Evolutionary conservation across 345 rosid genomes (phyloP).

Genomic region (Aurinia saxatilis): DNA sequence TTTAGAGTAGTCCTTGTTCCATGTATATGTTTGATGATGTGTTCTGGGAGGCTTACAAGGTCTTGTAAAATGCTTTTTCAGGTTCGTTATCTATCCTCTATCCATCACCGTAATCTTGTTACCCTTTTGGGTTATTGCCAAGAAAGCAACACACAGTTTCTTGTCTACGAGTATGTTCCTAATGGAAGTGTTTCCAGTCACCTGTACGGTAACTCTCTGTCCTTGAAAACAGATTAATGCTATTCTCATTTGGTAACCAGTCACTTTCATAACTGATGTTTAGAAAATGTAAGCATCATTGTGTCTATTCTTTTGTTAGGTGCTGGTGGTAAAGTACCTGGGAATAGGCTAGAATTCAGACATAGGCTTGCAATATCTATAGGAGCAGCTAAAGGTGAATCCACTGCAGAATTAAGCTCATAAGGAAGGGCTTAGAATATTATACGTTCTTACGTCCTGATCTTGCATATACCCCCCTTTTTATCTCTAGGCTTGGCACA

Average conservation of each 20-base stretch:
- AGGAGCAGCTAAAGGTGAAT: conserved; percentile 97
- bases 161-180: conserved; percentile 82
- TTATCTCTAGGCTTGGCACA: conserved; percentile 71
- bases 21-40: not conserved
- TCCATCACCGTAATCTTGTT: conserved; percentile 81
- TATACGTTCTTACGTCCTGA: conserved; percentile 19
- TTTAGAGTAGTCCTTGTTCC: not conserved
- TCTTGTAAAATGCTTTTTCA: conserved; percentile 15
- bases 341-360: conserved; percentile 88
- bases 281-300: conserved; percentile 5
- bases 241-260: conserved; percentile 8
- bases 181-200: conserved; percentile 97
- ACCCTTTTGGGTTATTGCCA: conserved; percentile 89
- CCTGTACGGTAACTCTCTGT: conserved; percentile 90
- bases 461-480: conserved; percentile 13
- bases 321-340: conserved; percentile 60
- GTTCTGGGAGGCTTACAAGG: not conserved
- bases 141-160: conserved; percentile 70
- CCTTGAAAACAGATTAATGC: conserved; percentile 19
- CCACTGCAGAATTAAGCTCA: conserved; percentile 51
- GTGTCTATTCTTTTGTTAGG: conserved; percentile 15
- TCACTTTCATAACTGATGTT: not conserved
- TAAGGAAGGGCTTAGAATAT: not conserved
- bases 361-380: conserved; percentile 77
- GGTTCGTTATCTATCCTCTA: conserved; percentile 81